These are phyloP conservation scores for Pleodorina starrii DNA, from an alignment of 139 green algal species.

Conservation along the genomic window DNA sequence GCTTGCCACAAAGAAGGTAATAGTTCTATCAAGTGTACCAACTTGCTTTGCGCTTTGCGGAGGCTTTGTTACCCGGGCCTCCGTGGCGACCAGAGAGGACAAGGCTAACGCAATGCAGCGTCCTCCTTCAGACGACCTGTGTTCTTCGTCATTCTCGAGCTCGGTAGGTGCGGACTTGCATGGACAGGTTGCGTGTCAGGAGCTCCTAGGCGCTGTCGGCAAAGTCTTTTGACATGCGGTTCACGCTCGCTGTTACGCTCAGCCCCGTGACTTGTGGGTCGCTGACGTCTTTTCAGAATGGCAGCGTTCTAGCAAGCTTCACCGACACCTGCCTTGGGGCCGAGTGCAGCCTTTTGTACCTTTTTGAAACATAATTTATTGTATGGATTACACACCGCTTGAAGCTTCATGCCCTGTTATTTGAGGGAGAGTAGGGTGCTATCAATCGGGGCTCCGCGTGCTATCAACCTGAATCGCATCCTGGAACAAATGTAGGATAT, in stretches of 20 bases:
- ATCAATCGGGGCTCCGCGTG: no score
- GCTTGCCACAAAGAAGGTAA: no score
- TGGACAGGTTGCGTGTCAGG: neutral
- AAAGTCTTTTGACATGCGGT: no score
- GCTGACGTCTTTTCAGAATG: neutral
- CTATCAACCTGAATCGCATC: no score
- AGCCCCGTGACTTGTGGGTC: neutral
- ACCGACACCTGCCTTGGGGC: neutral
- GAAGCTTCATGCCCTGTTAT: no score
- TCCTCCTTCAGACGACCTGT: neutral
- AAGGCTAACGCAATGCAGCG: conserved; percentile 3
- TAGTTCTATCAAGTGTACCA: no score
- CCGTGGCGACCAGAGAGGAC: neutral
- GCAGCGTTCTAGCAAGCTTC: neutral
- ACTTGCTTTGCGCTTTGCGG: no score
- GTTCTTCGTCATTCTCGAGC: neutral
- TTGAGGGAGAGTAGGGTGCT: no score
- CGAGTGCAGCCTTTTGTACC: neutral
- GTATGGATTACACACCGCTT: neutral
- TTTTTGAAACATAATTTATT: neutral
- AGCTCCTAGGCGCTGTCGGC: no score
- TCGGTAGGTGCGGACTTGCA: neutral
- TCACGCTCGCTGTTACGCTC: neutral
- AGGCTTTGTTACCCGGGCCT: neutral
- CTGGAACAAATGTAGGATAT: no score